Base-by-base conservation (phyloP, 108 stramenopile species). In the Seminavis robusta region DNA sequence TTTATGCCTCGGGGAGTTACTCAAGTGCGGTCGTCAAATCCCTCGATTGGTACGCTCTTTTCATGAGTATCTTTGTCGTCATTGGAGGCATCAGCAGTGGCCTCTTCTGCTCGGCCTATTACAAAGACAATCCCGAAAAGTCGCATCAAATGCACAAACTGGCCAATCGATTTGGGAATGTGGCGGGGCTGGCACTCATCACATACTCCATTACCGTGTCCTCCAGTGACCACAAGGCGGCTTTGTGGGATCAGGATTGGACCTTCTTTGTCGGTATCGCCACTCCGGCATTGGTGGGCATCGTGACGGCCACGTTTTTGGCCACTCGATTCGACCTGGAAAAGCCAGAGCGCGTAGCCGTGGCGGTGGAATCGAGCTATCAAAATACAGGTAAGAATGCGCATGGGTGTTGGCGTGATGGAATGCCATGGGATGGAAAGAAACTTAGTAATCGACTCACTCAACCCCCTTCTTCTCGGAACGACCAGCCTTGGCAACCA, bases 331-430 rank as follows among this genome's bases (percentile, higher is more conserved):
- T 79, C 8, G 63, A 65, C 10, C 48, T 91, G 56, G 68, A 80
- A 4, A 90, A 90, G 66, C 93, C 93, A 2, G 93, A 94, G 52
- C 69, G 93, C 47, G 85, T 90, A 52, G 77, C 92, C 32, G 74
- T 94, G 9, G 65, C 84, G 10, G 72, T 94, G 1, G 92, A 94
- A 59, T 81, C 78, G 47, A 86, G 87, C 54, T 90, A 90, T 57
- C 92, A 94, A 79, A 94, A 94, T 67, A 81, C 86, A 1, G 89
- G 85, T 30, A 91, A n/a, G n/a, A n/a, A n/a, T n/a, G n/a, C n/a
- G n/a, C n/a, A n/a, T n/a, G n/a, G 76, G n/a, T n/a, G n/a, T n/a
- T n/a, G n/a, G n/a, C n/a, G n/a, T n/a, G n/a, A n/a, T n/a, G n/a
- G n/a, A n/a, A n/a, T n/a, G n/a, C n/a, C n/a, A n/a, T n/a, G n/a